phyloP scores from a whole-genome alignment of 768 basidiomycete genomes.

The Russula dissimulans region DNA sequence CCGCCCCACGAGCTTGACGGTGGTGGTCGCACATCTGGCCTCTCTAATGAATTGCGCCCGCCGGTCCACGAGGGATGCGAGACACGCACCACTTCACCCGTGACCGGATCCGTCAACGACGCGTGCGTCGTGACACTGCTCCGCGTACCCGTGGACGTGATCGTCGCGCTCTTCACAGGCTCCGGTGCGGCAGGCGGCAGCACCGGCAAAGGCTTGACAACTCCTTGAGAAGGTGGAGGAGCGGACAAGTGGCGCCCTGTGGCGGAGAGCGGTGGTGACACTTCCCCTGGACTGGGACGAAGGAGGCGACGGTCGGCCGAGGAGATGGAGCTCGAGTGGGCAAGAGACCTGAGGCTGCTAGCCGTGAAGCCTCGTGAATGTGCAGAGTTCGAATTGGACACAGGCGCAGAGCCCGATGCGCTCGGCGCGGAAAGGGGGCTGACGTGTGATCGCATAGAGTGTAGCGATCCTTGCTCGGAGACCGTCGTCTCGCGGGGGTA shows the following conservation, averaged over 20 bases:
- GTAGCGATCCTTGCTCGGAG: constrained; percentile 60
- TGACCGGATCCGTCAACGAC: constrained; percentile 27
- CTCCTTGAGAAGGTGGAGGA: background rate
- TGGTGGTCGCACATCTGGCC: background rate
- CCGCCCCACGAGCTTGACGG: constrained; percentile 8
- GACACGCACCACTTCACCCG: constrained; percentile 26
- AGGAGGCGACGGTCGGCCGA: constrained; percentile 37
- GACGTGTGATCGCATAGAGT: constrained; percentile 52
- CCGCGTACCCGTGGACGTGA: constrained; percentile 23
- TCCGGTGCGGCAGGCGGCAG: background rate
- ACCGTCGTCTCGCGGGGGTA: constrained; percentile 32
- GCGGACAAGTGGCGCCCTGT: constrained; percentile 14
- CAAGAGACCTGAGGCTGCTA: constrained; percentile 33
- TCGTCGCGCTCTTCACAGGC: constrained; percentile 15
- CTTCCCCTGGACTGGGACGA: constrained; percentile 13
- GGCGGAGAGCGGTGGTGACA: constrained; percentile 28
- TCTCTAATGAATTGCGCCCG: background rate
- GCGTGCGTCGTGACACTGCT: constrained; percentile 28
- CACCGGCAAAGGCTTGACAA: background rate
- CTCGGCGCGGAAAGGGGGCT: constrained; percentile 39
- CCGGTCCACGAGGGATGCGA: constrained; percentile 19
- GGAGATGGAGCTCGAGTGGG: constrained; percentile 45
- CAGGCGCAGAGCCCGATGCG: constrained; percentile 40
- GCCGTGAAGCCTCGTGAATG: constrained; percentile 24
- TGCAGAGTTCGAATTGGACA: constrained; percentile 41